phyloP scores from a whole-genome alignment of 805 yeast genomes.

The Pichia insulana region DNA sequence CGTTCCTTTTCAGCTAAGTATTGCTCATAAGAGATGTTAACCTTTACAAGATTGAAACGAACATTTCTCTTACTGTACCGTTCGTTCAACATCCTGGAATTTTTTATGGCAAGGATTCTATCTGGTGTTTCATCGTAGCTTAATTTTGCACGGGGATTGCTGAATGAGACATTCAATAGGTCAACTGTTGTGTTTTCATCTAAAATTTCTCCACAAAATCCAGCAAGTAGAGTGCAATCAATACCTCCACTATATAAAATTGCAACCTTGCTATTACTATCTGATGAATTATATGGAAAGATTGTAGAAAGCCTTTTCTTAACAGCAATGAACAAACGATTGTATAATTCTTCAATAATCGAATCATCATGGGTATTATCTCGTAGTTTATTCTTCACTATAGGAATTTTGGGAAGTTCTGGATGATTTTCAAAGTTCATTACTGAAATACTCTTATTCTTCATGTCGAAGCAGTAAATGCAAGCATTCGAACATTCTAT shows the following conservation, averaged over 20 bases:
- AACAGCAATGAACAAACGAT: constrained; percentile 32
- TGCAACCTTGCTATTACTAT: constrained; percentile 33
- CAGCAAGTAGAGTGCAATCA: constrained; percentile 81
- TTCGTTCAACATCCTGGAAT: constrained; percentile 44
- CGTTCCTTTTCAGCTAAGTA: constrained; percentile 42
- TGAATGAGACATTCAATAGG: constrained; percentile 86
- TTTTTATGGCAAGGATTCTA: constrained; percentile 58
- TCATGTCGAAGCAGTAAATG: constrained; percentile 36
- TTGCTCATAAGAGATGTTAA: constrained; percentile 64
- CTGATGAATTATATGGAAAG: constrained; percentile 40
- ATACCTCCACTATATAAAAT: constrained; percentile 90
- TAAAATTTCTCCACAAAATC: constrained; percentile 33
- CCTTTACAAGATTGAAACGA: constrained; percentile 48
- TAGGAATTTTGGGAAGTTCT: too few relatives aligned
- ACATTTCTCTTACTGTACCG: constrained; percentile 31
- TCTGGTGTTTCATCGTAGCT: constrained; percentile 73
- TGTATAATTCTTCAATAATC: constrained; percentile 19
- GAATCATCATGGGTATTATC: background rate
- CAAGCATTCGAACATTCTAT: constrained; percentile 48
- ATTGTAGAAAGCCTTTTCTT: constrained; percentile 48
- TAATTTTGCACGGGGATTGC: constrained; percentile 69
- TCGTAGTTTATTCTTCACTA: too few relatives aligned
- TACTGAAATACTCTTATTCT: constrained; percentile 10
- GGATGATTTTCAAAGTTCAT: background rate
- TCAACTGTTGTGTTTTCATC: constrained; percentile 41